phyloP scores from a whole-genome alignment of 352 stramenopile species.

The Hyaloperonospora arabidopsidis region DNA sequence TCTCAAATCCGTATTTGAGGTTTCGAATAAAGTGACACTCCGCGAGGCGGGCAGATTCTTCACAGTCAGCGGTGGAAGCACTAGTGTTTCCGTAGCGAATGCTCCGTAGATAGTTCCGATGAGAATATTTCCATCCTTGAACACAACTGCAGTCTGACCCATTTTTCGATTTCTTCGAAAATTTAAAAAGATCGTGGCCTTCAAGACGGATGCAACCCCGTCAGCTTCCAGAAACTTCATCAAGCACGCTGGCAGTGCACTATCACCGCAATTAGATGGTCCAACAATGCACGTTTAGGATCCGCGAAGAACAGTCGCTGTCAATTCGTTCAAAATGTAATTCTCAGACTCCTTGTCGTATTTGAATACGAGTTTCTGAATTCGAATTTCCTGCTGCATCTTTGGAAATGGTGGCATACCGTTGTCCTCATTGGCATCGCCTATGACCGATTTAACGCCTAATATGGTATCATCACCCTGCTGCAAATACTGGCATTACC shows the following conservation, averaged over 20 bases:
- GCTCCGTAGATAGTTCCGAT: constrained; percentile 87
- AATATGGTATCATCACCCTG: constrained; percentile 81
- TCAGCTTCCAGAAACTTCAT: constrained; percentile 86
- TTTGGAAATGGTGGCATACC: constrained; percentile 65
- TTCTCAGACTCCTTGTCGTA: constrained; percentile 81
- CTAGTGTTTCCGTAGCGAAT: constrained; percentile 73
- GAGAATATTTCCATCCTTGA: constrained; percentile 80
- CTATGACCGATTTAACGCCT: constrained; percentile 32
- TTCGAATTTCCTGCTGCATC: constrained; percentile 70
- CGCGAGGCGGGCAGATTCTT: constrained; percentile 66
- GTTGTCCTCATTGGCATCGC: constrained; percentile 47
- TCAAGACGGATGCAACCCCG: constrained; percentile 76
- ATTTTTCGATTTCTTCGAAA: constrained; percentile 79
- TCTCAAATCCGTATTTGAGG: constrained; percentile 75
- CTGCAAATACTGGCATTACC: constrained; percentile 80
- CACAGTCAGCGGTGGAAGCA: constrained; percentile 71
- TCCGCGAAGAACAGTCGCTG: constrained; percentile 57
- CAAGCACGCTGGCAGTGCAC: constrained; percentile 75
- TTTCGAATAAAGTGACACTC: constrained; percentile 81
- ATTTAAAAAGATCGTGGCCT: constrained; percentile 78
- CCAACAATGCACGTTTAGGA: constrained; percentile 83
- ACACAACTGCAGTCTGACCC: constrained; percentile 78
- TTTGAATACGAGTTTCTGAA: constrained; percentile 82
- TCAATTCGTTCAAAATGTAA: constrained; percentile 74
- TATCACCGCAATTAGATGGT: constrained; percentile 80